Conservation (phyloP, 2,329 filamentous ascomycete species). For the Fusarium circinatum region DNA sequence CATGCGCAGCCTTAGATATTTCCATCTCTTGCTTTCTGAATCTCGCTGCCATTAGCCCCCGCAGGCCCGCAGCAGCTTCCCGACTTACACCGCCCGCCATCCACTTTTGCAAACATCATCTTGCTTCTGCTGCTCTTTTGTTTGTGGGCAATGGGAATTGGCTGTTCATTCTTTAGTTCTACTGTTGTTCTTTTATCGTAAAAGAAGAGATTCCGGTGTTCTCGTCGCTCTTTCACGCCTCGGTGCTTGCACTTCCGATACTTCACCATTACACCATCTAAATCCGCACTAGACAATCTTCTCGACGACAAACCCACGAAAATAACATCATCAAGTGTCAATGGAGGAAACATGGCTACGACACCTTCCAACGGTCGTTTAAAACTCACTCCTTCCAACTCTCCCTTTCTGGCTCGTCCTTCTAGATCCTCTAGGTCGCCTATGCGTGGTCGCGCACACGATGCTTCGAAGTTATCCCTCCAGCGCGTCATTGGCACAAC, state of each 20-base stretch:
- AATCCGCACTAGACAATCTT: conserved; percentile 10
- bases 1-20: conserved; percentile 26
- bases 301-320: conserved; percentile 22
- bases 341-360: conserved; percentile 68
- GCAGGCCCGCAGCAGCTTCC: conserved; percentile 38
- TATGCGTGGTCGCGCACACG: conserved; percentile 60
- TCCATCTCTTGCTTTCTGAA: conserved; percentile 23
- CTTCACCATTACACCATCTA: conserved; percentile 14
- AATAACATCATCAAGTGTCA: conserved; percentile 46
- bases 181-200: conserved; percentile 2
- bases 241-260: conserved; percentile 6
- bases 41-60: conserved; percentile 27
- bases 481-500: conserved; percentile 92
- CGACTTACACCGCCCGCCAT: conserved; percentile 45
- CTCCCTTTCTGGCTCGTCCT: conserved; percentile 72
- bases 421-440: conserved; percentile 72
- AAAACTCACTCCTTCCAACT: conserved; percentile 80
- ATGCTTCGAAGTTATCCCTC: conserved; percentile 74
- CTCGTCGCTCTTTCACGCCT: not conserved
- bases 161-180: conserved; percentile 2
- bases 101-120: conserved; percentile 42
- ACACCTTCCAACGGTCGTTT: conserved; percentile 68
- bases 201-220: not conserved
- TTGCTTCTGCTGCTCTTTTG: conserved; percentile 14
- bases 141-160: conserved; percentile 17